These are phyloP conservation scores for Penicillium hesseltinei DNA, from an alignment of 2,329 filamentous ascomycete species.

Conservation along the genomic window DNA sequence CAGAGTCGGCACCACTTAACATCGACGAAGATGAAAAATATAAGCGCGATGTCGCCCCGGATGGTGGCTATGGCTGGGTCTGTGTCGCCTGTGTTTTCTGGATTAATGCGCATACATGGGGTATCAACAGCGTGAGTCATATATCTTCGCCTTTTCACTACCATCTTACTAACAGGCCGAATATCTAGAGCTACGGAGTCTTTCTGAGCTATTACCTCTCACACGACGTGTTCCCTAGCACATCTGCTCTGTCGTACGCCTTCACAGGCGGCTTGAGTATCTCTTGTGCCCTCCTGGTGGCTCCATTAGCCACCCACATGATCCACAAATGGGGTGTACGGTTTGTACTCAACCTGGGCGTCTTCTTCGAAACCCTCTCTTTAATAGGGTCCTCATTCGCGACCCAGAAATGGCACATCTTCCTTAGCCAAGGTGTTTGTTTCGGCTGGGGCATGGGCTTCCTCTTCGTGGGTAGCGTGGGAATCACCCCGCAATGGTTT, in stretches of 20 bases:
- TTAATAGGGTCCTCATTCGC: constrained; percentile 59
- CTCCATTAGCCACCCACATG: constrained; percentile 55
- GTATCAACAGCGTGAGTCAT: constrained; percentile 61
- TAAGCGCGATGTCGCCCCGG: constrained; percentile 41
- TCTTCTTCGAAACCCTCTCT: constrained; percentile 54
- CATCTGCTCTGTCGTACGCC: constrained; percentile 56
- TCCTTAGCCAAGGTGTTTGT: constrained; percentile 59
- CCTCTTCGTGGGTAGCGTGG: constrained; percentile 57
- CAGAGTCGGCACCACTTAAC: constrained; percentile 2
- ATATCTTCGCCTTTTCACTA: background rate
- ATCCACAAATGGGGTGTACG: constrained; percentile 55
- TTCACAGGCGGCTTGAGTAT: constrained; percentile 62
- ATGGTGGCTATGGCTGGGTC: constrained; percentile 64
- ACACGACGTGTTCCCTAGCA: constrained; percentile 54
- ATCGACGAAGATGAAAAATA: constrained; percentile 31
- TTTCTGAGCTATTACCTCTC: constrained; percentile 61
- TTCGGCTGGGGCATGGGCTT: constrained; percentile 65
- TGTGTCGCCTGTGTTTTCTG: constrained; percentile 55
- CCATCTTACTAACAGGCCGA: background rate
- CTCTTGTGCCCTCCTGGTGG: constrained; percentile 56
- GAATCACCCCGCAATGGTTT: constrained; percentile 63
- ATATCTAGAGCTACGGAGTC: constrained; percentile 50
- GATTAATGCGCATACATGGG: constrained; percentile 72
- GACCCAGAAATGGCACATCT: constrained; percentile 58
- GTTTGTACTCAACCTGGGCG: constrained; percentile 55